phyloP scores from a whole-genome alignment of 1,284 basidiomycete genomes.

The Fistulina hepatica region DNA sequence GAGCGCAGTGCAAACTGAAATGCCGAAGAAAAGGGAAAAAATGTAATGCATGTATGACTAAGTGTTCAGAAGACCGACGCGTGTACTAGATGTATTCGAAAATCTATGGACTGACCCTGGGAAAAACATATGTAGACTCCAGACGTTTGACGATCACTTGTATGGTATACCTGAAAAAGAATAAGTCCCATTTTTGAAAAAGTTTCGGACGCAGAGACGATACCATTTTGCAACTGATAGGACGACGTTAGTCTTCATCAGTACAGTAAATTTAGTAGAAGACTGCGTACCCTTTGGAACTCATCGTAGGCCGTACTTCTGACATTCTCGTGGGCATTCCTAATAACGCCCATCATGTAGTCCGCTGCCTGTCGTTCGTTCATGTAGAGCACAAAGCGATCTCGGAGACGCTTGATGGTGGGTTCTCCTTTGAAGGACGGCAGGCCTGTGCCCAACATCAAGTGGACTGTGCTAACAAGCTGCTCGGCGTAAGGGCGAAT shows the following conservation, averaged over 20 bases:
- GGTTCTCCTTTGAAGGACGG: constrained; percentile 95
- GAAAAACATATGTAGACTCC: too few relatives aligned
- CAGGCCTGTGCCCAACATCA: constrained; percentile 93
- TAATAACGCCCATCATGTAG: constrained; percentile 81
- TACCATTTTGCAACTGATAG: not conserved
- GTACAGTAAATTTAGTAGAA: not conserved
- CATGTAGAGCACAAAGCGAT: constrained; percentile 78
- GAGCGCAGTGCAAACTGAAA: too few relatives aligned
- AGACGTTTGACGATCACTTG: too few relatives aligned
- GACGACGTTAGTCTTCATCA: not conserved
- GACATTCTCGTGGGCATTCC: constrained; percentile 91
- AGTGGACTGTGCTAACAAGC: constrained; percentile 76
- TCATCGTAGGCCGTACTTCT: constrained; percentile 90
- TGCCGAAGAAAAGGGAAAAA: too few relatives aligned
- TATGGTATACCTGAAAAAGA: not conserved
- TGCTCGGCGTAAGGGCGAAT: constrained; percentile 87
- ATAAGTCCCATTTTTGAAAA: not conserved
- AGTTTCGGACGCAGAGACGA: not conserved
- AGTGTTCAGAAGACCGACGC: too few relatives aligned
- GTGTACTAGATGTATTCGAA: too few relatives aligned
- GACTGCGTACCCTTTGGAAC: constrained; percentile 63
- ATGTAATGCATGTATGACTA: too few relatives aligned
- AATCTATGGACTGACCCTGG: too few relatives aligned
- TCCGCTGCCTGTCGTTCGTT: constrained; percentile 88
- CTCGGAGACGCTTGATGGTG: constrained; percentile 79